Evolutionary conservation across 2,329 filamentous ascomycete species (phyloP).

Genomic region (Cladosporium sp.): DNA sequence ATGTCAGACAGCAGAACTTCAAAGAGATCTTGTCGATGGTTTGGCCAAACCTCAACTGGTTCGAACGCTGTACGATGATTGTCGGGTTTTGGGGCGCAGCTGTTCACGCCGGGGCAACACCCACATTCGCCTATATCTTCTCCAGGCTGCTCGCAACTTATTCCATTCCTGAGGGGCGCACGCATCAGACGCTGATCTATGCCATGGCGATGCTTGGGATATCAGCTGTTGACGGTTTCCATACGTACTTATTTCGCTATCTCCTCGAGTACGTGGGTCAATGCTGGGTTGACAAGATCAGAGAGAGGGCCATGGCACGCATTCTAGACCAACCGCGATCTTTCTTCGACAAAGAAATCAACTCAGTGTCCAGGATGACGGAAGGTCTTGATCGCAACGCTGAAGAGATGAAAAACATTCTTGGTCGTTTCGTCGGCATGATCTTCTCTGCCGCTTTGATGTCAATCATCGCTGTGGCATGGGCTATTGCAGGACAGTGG

Average conservation of each 20-base stretch:
- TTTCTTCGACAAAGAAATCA: conserved; percentile 71
- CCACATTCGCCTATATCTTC: conserved; percentile 71
- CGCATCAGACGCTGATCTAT: conserved; percentile 56
- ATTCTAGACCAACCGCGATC: conserved; percentile 70
- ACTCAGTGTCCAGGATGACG: conserved; percentile 59
- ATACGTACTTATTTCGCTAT: conserved; percentile 64
- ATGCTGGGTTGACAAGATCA: conserved; percentile 69
- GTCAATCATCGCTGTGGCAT: conserved; percentile 62
- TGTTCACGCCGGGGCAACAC: conserved; percentile 62
- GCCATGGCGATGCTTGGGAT: conserved; percentile 65
- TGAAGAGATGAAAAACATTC: conserved; percentile 80
- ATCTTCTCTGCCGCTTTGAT: conserved; percentile 64
- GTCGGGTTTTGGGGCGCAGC: conserved; percentile 58
- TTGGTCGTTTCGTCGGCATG: conserved; percentile 71
- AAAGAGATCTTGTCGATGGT: conserved; percentile 61
- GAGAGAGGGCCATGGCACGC: conserved; percentile 60
- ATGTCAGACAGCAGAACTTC: conserved; percentile 30
- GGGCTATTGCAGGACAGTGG: conserved; percentile 73
- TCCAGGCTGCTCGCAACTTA: conserved; percentile 68
- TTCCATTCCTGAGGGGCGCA: conserved; percentile 50
- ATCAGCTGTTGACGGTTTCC: conserved; percentile 60
- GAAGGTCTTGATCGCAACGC: conserved; percentile 74
- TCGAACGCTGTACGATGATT: conserved; percentile 52
- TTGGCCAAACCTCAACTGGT: conserved; percentile 57
- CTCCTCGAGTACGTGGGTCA: conserved; percentile 68